Evolutionary conservation across 106 monocot species (phyloP).

Genomic region (Acorus gramineus): DNA sequence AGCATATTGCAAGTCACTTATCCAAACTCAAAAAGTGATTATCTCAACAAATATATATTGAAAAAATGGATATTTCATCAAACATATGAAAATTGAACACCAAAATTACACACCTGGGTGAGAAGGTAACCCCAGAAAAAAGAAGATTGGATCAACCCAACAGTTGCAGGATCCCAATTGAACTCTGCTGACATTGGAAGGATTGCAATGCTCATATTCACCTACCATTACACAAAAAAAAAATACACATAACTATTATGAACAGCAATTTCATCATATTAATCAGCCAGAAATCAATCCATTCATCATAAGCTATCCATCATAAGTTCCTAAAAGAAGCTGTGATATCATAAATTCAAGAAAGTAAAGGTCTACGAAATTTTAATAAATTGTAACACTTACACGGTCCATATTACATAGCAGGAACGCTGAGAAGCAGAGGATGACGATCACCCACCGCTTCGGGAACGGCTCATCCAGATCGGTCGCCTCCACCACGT

Average conservation of each 20-base stretch:
- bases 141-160: slow-evolving; percentile 86
- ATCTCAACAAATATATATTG: too few relatives aligned
- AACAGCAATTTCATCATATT: too few relatives aligned
- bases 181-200: slow-evolving; percentile 90
- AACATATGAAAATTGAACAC: too few relatives aligned
- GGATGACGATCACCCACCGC: slow-evolving; percentile 71
- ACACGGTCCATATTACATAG: slow-evolving; percentile 97
- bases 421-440: slow-evolving; percentile 86
- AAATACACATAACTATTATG: background rate
- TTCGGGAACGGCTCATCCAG: slow-evolving; percentile 42
- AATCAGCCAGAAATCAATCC: too few relatives aligned
- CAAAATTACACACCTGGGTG: slow-evolving; percentile 48
- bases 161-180: slow-evolving; percentile 69
- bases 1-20: too few relatives aligned
- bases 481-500: background rate
- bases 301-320: too few relatives aligned
- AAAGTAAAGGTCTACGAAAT: background rate
- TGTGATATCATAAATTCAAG: too few relatives aligned
- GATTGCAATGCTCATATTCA: slow-evolving; percentile 96
- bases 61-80: too few relatives aligned
- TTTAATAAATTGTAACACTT: background rate
- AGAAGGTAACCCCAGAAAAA: slow-evolving; percentile 98
- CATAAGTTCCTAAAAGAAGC: too few relatives aligned
- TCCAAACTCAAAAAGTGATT: too few relatives aligned
- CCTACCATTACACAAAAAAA: slow-evolving; percentile 27